Conservation (phyloP, 164 flowering plant genomes). For the Aristolochia contorta region DNA sequence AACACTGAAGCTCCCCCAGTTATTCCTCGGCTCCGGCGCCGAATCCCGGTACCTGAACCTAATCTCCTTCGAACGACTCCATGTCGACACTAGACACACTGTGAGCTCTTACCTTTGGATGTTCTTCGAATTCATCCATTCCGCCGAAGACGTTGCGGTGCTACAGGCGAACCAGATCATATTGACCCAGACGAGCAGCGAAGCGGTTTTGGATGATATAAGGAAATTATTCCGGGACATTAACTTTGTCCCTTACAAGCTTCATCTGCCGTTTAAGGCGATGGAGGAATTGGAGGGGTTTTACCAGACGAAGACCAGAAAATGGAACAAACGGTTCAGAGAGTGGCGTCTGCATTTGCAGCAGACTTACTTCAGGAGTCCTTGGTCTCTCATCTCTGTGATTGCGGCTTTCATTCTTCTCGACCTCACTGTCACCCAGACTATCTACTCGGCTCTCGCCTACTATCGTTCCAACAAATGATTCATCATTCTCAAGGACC, state of each 20-base stretch:
- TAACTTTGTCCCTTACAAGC: slow-evolving; percentile 28
- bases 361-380: slow-evolving; percentile 47
- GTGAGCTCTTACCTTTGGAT: slow-evolving; percentile 35
- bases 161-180: slow-evolving; percentile 31
- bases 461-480: too few species aligned
- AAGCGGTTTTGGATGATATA: slow-evolving; percentile 40
- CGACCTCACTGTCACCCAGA: background rate
- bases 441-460: background rate
- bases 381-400: slow-evolving; percentile 43
- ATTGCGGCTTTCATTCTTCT: background rate
- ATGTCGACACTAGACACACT: slow-evolving; percentile 42
- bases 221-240: slow-evolving; percentile 34
- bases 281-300: slow-evolving; percentile 21
- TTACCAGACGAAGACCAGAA: slow-evolving; percentile 21
- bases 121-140: slow-evolving; percentile 49
- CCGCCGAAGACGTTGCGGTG: slow-evolving; percentile 32
- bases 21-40: slow-evolving; percentile 31
- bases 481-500: too few species aligned
- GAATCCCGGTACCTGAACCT: slow-evolving; percentile 38
- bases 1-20: slow-evolving; percentile 30
- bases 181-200: slow-evolving; percentile 38
- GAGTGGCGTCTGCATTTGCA: slow-evolving; percentile 38
- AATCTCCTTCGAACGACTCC: slow-evolving; percentile 44
- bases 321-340: slow-evolving; percentile 10
- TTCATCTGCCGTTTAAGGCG: slow-evolving; percentile 11